Percentiles rank a stretch among this genome's conserved stretches.
Evolutionary conservation across 2,329 filamentous ascomycete genomes (phyloP).

Genomic region (Daldinia eschscholtzii): DNA sequence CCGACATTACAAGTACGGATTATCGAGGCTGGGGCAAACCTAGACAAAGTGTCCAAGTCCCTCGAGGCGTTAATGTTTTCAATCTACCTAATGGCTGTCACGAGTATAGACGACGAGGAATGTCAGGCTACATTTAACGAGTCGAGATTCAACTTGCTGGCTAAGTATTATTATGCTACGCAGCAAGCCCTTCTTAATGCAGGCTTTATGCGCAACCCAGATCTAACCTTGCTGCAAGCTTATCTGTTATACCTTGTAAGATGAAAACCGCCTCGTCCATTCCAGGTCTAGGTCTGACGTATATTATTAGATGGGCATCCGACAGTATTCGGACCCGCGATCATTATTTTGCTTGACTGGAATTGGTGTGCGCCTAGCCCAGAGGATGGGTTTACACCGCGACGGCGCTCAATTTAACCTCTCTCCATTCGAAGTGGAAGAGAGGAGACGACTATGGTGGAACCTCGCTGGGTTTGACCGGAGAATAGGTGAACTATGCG

Average conservation of each 20-base stretch:
- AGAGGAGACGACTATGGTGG: constrained; percentile 81
- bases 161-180: constrained; percentile 67
- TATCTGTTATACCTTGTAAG: constrained; percentile 74
- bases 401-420: constrained; percentile 67
- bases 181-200: constrained; percentile 76
- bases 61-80: constrained; percentile 77
- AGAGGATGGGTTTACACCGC: constrained; percentile 76
- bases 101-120: constrained; percentile 68
- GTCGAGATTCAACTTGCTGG: constrained; percentile 63
- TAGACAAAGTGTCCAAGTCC: constrained; percentile 65
- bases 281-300: constrained; percentile 47
- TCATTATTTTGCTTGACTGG: constrained; percentile 72
- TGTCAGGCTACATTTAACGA: constrained; percentile 66
- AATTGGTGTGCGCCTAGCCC: constrained; percentile 74
- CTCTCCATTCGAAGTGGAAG: constrained; percentile 73
- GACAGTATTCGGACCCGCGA: constrained; percentile 70
- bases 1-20: constrained; percentile 74
- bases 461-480: constrained; percentile 76
- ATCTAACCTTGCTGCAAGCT: constrained; percentile 75
- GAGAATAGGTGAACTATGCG: constrained; percentile 75
- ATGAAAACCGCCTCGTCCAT: background rate
- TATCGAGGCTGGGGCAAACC: constrained; percentile 70
- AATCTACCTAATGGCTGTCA: constrained; percentile 71
- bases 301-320: constrained; percentile 63
- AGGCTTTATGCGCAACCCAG: constrained; percentile 74